Percentiles rank a stretch among this genome's conserved stretches.
phyloP scores from a whole-genome alignment of 225 moss, liverwort and hornwort genomes.

The Marchantia polymorpha region DNA sequence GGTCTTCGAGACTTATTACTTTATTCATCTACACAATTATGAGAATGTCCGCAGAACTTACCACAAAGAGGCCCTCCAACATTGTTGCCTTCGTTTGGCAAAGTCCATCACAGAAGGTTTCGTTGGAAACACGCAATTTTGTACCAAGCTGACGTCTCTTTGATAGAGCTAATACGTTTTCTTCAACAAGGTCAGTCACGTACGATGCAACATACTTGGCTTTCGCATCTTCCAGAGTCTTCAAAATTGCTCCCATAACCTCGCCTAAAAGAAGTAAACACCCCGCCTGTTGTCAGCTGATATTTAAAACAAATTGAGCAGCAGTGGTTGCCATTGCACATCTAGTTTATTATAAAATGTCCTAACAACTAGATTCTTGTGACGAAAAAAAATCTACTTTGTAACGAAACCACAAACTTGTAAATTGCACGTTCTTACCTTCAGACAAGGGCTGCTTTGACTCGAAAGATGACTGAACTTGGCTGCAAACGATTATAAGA shows the following conservation, averaged over 20 bases:
- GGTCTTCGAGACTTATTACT: too few relatives aligned
- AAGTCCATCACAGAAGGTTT: conserved; percentile 42
- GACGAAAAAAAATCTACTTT: neutral
- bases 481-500: conserved; percentile 34
- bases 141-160: conserved; percentile 38
- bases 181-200: conserved; percentile 31
- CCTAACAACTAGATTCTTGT: too few relatives aligned
- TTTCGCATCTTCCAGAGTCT: conserved; percentile 29
- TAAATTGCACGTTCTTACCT: conserved; percentile 8
- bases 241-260: conserved; percentile 29
- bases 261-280: conserved; percentile 5
- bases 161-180: neutral
- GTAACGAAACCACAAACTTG: too few relatives aligned
- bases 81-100: conserved; percentile 45
- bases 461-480: conserved; percentile 13
- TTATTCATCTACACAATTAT: neutral
- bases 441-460: conserved; percentile 28
- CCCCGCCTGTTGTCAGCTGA: neutral
- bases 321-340: neutral
- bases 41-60: neutral
- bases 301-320: neutral
- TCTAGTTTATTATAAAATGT: neutral
- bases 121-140: conserved; percentile 17
- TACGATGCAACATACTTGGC: conserved; percentile 41
- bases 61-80: conserved; percentile 44